These are phyloP conservation scores for Eleusine coracana DNA, from an alignment of 176 grass and related monocot species.

Conservation along the genomic window DNA sequence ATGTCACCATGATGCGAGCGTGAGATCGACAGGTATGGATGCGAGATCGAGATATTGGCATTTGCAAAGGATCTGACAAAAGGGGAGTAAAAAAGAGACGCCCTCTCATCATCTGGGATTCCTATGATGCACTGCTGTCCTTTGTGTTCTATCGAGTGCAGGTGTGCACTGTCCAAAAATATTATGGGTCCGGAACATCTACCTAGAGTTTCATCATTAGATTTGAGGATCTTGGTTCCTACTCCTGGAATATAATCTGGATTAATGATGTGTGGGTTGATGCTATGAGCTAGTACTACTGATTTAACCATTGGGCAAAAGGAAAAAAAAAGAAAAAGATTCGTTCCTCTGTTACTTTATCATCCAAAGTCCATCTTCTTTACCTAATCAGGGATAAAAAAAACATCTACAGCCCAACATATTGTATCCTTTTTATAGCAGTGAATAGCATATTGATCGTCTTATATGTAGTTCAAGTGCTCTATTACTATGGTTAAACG, in stretches of 20 bases:
- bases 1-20: constrained; percentile 40
- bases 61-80: constrained; percentile 23
- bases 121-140: constrained; percentile 11
- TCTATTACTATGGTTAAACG: background rate
- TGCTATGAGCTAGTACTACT: background rate
- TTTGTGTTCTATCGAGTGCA: constrained; percentile 6
- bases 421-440: background rate
- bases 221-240: background rate
- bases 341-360: background rate
- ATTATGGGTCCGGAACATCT: background rate
- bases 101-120: constrained; percentile 16
- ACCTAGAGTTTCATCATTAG: constrained; percentile 17
- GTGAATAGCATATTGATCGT: background rate
- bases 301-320: no score
- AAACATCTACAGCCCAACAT: background rate
- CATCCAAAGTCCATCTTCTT: constrained; percentile 24
- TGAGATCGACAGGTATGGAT: background rate
- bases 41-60: background rate
- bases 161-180: background rate
- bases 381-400: background rate
- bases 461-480: background rate
- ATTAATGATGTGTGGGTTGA: background rate
- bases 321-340: no score
- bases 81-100: background rate
- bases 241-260: background rate